Conservation (phyloP, 2,329 filamentous ascomycete species). For the Neonectria magnoliae region DNA sequence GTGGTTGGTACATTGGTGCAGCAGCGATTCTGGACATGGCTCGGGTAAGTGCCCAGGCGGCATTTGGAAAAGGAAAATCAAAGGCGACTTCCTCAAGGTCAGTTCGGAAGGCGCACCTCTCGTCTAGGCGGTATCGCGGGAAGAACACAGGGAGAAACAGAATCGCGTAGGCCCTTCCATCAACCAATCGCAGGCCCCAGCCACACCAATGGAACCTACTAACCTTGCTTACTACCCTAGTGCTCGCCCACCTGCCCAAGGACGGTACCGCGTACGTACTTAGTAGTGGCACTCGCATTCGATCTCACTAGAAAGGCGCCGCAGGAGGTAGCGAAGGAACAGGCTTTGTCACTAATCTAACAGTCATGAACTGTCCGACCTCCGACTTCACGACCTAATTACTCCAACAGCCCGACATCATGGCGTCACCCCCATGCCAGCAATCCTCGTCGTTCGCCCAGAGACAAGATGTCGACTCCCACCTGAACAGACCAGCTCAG, state of each 20-base stretch:
- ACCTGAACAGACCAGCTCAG: conserved; percentile 9
- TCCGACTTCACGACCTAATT: conserved; percentile 1
- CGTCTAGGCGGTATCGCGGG: background rate
- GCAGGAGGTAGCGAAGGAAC: background rate
- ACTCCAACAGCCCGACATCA: background rate
- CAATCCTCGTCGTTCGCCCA: conserved; percentile 9
- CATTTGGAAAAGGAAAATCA: conserved; percentile 29
- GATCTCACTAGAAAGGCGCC: background rate
- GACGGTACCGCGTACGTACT: no score
- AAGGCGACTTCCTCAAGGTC: conserved; percentile 20
- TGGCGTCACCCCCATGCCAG: conserved; percentile 13
- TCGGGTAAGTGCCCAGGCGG: conserved; percentile 11
- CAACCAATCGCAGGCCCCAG: background rate
- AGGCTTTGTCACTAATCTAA: background rate
- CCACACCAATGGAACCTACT: no score
- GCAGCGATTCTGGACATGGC: conserved; percentile 15
- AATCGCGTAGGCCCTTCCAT: background rate
- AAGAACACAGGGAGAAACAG: no score
- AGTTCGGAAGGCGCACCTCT: conserved; percentile 3
- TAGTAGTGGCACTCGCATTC: background rate
- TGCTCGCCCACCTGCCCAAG: no score
- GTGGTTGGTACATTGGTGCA: conserved; percentile 14
- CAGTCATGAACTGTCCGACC: background rate
- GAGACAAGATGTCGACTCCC: conserved; percentile 9
- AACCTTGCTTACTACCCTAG: no score